Percentiles rank a stretch among this genome's conserved stretches.
Evolutionary conservation across 179 eudicot genomes (phyloP).

Genomic region (Beta macrorhiza): DNA sequence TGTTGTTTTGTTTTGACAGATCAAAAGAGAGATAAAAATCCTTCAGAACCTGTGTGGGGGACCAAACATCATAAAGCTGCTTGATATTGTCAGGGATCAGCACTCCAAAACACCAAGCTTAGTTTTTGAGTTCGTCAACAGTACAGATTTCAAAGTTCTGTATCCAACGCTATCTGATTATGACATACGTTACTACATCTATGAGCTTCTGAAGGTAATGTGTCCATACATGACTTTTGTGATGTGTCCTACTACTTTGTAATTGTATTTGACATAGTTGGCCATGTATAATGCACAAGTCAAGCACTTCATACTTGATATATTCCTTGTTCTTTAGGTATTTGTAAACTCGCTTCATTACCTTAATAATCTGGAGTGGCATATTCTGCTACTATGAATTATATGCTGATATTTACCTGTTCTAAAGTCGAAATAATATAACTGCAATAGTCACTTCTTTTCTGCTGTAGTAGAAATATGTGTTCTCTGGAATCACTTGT

Average conservation of each 20-base stretch:
- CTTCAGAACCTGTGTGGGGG: slow-evolving; percentile 88
- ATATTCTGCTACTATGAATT: neutral
- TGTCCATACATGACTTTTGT: slow-evolving; percentile 2
- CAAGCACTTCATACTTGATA: neutral
- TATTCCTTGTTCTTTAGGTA: neutral
- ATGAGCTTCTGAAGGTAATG: slow-evolving; percentile 81
- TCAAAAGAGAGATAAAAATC: slow-evolving; percentile 84
- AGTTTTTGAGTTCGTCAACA: slow-evolving; percentile 78
- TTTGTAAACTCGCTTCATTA: neutral
- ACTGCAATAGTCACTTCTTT: too few relatives aligned
- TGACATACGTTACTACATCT: slow-evolving; percentile 89
- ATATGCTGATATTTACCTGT: too few relatives aligned
- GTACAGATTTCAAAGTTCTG: slow-evolving; percentile 81
- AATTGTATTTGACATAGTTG: neutral
- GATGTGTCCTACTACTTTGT: neutral
- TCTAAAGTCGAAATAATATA: too few relatives aligned
- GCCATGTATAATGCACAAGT: neutral
- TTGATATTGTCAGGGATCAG: slow-evolving; percentile 89
- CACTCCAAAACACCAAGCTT: slow-evolving; percentile 90
- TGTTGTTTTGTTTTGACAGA: slow-evolving; percentile 42
- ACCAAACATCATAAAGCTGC: slow-evolving; percentile 69
- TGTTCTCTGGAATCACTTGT: too few relatives aligned
- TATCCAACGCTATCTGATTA: slow-evolving; percentile 78
- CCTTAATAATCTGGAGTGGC: neutral
- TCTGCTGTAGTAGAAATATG: too few relatives aligned